Base-by-base conservation (phyloP, 2,329 filamentous ascomycete species). In the Blastomyces gilchristii region DNA sequence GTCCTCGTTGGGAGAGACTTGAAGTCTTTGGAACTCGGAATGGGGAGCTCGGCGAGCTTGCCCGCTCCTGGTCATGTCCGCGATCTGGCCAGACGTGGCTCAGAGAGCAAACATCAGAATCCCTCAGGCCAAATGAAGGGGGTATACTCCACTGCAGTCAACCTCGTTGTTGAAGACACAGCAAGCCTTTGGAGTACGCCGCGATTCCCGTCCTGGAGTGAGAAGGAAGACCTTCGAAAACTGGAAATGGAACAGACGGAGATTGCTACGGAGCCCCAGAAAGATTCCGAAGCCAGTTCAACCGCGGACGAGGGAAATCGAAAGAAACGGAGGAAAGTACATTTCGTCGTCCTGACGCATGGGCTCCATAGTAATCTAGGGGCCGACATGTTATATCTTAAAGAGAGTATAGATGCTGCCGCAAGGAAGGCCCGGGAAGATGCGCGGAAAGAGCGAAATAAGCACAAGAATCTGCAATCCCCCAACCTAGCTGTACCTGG, bases 361-460 rank as follows among this genome's bases (percentile, higher is more conserved):
- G 94, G 94, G 0, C 76, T 99, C 66, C 94, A 99, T 75, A 96
- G 93, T 76, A 99, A 99, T 73, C 81, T 97, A 14, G 91, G 94
- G 5, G 89, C 91, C 28, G 94, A 99, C 73, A 96, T 99, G 94
- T 80, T 99, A 25, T 99, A 90, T 72, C 78, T 99, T 74, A 99
- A 99, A 72, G 94, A 99, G 76, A 96, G 91, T 75, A 97, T 99
- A 66, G 94, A 99, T 77, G 85, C 86, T 37, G 87, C 90, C 2
- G 88, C 87, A 3, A 87, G 81, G 69, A 86, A 93, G 72, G 88
- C 90, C 37, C 87, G 87, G 68, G 78, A 85, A 59, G 87, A 90
- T 73, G 85, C 86, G 47, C 87, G 82, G 72, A 81, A 84, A 81
- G 68, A 80, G 79, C 57, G 63, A 75, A 78, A 71, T 71, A 77